Percentiles rank a stretch among this genome's conserved stretches.
These are phyloP conservation scores for Coriaria nepalensis DNA, from an alignment of 306 rosid species.

Conservation along the genomic window DNA sequence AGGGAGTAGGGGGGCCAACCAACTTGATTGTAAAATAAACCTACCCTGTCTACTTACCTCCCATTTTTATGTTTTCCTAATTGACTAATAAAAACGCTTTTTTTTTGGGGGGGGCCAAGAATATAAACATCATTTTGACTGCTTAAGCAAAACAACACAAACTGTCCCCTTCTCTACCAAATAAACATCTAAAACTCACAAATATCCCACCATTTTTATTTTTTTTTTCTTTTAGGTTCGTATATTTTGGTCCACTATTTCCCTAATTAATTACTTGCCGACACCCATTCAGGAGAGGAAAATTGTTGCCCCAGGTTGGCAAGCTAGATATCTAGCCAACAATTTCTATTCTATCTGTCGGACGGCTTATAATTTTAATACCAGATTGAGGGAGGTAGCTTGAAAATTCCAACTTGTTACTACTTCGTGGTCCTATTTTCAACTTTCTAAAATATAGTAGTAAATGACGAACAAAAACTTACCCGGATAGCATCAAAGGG, in stretches of 20 bases:
- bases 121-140: conserved; percentile 6
- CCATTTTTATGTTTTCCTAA: background rate
- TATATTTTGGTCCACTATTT: no score
- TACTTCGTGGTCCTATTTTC: no score
- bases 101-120: no score
- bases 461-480: conserved; percentile 11
- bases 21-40: conserved; percentile 8
- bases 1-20: conserved; percentile 9
- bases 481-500: conserved; percentile 95
- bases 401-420: no score
- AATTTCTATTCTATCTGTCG: no score
- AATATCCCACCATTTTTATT: background rate
- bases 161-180: conserved; percentile 3
- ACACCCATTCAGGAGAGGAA: no score
- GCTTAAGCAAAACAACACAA: background rate
- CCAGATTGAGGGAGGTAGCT: no score
- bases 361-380: no score
- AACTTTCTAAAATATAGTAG: background rate
- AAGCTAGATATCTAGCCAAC: no score
- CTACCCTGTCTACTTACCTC: conserved; percentile 5
- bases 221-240: background rate
- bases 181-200: background rate
- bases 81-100: no score
- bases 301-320: no score
- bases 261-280: no score